phyloP scores from a whole-genome alignment of 169 alveolate genomes.

The Babesia ovis region DNA sequence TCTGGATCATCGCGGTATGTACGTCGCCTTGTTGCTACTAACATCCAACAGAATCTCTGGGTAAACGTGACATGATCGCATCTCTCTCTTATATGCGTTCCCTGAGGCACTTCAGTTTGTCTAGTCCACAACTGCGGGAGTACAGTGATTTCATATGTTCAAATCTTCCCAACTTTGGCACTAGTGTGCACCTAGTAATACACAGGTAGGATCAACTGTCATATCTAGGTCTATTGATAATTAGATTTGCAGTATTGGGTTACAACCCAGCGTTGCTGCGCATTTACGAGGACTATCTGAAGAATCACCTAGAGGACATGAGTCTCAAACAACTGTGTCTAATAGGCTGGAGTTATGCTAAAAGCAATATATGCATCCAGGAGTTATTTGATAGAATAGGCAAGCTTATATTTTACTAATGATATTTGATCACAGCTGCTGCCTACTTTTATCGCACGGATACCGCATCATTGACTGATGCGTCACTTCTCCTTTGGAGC shows the following conservation, averaged over 20 bases:
- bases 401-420: background rate
- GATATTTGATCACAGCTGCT: constrained; percentile 15
- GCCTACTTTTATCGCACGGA: constrained; percentile 28
- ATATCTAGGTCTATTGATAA: background rate
- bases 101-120: constrained; percentile 37
- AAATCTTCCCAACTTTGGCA: constrained; percentile 28
- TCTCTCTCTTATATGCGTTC: constrained; percentile 67
- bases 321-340: constrained; percentile 41
- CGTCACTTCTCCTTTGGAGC: constrained; percentile 64
- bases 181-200: constrained; percentile 42
- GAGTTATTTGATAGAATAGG: constrained; percentile 62
- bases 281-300: constrained; percentile 43
- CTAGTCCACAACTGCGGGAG: constrained; percentile 29
- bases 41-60: constrained; percentile 26
- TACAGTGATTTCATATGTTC: constrained; percentile 50
- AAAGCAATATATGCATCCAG: constrained; percentile 47
- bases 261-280: constrained; percentile 54
- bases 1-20: constrained; percentile 52
- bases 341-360: constrained; percentile 67
- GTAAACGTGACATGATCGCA: constrained; percentile 66
- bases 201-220: constrained; percentile 40
- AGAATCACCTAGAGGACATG: constrained; percentile 16
- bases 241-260: constrained; percentile 57
- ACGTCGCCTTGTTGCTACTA: background rate
- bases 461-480: constrained; percentile 38